Evolutionary conservation across 495 filamentous ascomycete genomes (phyloP), one percentile per base, ranked within the genome.

Genomic region (Hyaloscypha hepaticicola): DNA sequence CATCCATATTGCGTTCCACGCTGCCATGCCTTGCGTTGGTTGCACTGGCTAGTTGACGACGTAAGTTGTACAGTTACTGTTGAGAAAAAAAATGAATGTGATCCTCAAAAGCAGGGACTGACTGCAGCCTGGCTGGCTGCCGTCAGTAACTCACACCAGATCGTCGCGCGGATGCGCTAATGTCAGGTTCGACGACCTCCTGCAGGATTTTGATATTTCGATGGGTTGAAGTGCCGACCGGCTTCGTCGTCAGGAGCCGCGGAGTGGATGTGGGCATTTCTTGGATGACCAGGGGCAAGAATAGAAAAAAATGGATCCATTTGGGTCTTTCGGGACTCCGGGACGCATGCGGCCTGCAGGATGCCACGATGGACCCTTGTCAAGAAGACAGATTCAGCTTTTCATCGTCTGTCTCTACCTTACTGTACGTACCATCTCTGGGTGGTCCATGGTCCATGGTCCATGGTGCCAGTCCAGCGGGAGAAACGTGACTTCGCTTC

Each of bases 401-500:
- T 45, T 16, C 38, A 45, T 45, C 38, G 19, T 11, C n/a, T n/a
- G n/a, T n/a, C n/a, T n/a, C n/a, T n/a, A n/a, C n/a, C n/a, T n/a
- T n/a, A n/a, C n/a, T n/a, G n/a, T n/a, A n/a, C n/a, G n/a, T n/a
- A n/a, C n/a, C n/a, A n/a, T n/a, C n/a, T n/a, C n/a, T n/a, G n/a
- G n/a, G n/a, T n/a, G n/a, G n/a, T n/a, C 38, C 38, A 45, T 45
- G 38, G 38, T 4, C 38, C 31, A 34, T 34, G 31, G 12, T n/a
- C n/a, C 5, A 45, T 45, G 38, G 38, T 14, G 31, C 31, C 31
- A 12, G n/a, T 21, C 26, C 31, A 5, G 5, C 41, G 59, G 60
- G 55, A 25, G 60, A 48, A 62, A 26, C 50, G 50, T 53, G 60
- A 27, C 41, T 29, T 51, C 16, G n/a, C 60, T 55, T n/a, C 27